Conservation (phyloP, 2,329 filamentous ascomycete species). For the Ophiostoma sp. region DNA sequence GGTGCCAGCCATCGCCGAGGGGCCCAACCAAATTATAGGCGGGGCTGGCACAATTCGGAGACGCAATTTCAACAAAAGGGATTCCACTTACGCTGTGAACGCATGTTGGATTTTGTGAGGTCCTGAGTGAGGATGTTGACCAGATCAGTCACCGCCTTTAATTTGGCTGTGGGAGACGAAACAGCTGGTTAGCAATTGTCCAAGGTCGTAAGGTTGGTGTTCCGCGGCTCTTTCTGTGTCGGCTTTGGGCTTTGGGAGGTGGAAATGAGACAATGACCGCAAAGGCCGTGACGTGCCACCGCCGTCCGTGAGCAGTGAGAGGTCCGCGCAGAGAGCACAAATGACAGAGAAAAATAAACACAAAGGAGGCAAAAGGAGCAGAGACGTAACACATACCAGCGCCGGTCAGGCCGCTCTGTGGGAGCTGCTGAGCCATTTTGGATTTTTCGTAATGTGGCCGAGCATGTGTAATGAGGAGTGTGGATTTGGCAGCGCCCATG, state of each 20-base stretch:
- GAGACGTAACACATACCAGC: conserved; percentile 41
- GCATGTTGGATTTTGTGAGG: conserved; percentile 58
- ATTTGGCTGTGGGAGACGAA: conserved; percentile 57
- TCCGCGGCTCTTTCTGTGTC: not conserved
- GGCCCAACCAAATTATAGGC: conserved; percentile 14
- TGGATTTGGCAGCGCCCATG: conserved; percentile 32
- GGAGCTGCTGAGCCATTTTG: conserved; percentile 30
- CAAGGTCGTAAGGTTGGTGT: not conserved
- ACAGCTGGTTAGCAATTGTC: conserved; percentile 7
- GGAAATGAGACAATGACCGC: conserved; percentile 11
- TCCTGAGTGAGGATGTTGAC: conserved; percentile 64
- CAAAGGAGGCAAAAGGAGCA: not conserved
- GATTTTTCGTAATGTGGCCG: conserved; percentile 23
- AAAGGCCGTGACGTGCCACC: conserved; percentile 20
- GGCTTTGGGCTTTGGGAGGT: not conserved
- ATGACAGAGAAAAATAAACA: not conserved
- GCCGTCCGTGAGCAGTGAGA: not conserved
- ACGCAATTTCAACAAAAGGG: conserved; percentile 1
- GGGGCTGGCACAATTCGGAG: conserved; percentile 20
- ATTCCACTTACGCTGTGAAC: conserved; percentile 56
- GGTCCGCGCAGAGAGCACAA: not conserved
- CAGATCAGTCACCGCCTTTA: conserved; percentile 65
- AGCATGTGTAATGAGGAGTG: conserved; percentile 27
- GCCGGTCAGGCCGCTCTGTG: conserved; percentile 42
- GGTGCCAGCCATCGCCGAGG: conserved; percentile 18